These are phyloP conservation scores for Prunus kanzakura DNA, from an alignment of 306 rosid genomes.

Conservation along the genomic window DNA sequence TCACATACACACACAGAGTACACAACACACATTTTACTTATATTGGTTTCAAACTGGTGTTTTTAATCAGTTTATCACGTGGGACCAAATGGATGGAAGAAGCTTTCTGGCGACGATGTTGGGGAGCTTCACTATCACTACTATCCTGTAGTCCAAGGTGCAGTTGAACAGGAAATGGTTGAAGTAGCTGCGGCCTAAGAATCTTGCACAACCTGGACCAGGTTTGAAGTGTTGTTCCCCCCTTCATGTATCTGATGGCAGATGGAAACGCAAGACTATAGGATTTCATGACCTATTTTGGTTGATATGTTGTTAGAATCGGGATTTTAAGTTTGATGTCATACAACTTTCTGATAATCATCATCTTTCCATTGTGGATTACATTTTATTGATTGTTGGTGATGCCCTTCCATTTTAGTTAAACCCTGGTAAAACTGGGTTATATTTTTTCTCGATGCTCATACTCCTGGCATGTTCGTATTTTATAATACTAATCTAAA, in stretches of 20 bases:
- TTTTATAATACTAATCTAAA: too few relatives aligned
- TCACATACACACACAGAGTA: not conserved
- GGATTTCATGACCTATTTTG: not conserved
- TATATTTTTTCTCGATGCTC: not conserved
- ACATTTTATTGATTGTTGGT: not conserved
- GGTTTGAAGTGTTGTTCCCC: slow-evolving; percentile 1
- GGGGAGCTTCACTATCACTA: slow-evolving; percentile 84
- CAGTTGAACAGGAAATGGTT: slow-evolving; percentile 91
- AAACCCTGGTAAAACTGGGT: not conserved
- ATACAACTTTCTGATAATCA: not conserved
- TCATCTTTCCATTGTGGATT: not conserved
- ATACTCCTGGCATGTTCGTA: not conserved
- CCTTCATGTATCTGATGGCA: not conserved
- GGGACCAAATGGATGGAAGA: slow-evolving; percentile 87
- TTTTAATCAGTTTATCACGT: slow-evolving; percentile 60
- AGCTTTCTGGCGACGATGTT: slow-evolving; percentile 84
- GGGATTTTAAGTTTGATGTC: not conserved
- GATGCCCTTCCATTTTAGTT: not conserved
- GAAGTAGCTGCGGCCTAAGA: slow-evolving; percentile 62
- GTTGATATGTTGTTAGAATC: slow-evolving; percentile 1
- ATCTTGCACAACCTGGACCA: slow-evolving; percentile 11
- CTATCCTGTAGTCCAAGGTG: slow-evolving; percentile 61
- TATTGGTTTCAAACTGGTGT: slow-evolving; percentile 8
- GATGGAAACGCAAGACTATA: not conserved
- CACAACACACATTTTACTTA: not conserved